Conservation (phyloP, 2,329 filamentous ascomycete species). For the Cladosporium sp. region DNA sequence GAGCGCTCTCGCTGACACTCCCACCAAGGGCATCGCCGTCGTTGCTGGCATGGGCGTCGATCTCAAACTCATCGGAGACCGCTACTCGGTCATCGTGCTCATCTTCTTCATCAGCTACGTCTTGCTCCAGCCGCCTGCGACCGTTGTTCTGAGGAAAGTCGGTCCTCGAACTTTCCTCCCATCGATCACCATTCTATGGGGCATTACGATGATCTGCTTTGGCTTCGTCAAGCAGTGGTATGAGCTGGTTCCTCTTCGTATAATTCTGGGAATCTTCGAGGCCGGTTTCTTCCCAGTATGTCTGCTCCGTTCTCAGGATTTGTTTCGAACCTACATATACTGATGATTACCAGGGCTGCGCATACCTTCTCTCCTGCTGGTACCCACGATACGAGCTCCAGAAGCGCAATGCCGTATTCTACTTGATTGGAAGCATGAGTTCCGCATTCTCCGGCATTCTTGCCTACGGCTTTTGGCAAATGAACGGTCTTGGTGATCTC, state of each 20-base stretch:
- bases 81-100: conserved; percentile 50
- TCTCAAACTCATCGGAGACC: conserved; percentile 27
- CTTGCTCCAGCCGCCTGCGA: conserved; percentile 67
- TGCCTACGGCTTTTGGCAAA: conserved; percentile 32
- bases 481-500: conserved; percentile 45
- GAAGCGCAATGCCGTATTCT: conserved; percentile 45
- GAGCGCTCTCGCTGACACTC: conserved; percentile 6
- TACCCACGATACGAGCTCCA: conserved; percentile 34
- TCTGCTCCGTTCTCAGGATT: background rate
- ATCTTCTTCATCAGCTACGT: conserved; percentile 74
- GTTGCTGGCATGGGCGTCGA: conserved; percentile 34
- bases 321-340: background rate
- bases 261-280: conserved; percentile 61
- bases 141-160: conserved; percentile 62
- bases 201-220: conserved; percentile 59
- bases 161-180: conserved; percentile 44
- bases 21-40: conserved; percentile 30
- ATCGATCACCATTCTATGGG: conserved; percentile 52
- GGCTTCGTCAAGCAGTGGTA: conserved; percentile 55
- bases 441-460: conserved; percentile 46
- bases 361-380: conserved; percentile 68
- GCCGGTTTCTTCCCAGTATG: conserved; percentile 45
- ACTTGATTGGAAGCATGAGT: conserved; percentile 46
- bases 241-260: conserved; percentile 52
- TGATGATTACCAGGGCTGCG: conserved; percentile 39